Conservation (phyloP, 305 asterid species). For the Euphrasia arctica region DNA sequence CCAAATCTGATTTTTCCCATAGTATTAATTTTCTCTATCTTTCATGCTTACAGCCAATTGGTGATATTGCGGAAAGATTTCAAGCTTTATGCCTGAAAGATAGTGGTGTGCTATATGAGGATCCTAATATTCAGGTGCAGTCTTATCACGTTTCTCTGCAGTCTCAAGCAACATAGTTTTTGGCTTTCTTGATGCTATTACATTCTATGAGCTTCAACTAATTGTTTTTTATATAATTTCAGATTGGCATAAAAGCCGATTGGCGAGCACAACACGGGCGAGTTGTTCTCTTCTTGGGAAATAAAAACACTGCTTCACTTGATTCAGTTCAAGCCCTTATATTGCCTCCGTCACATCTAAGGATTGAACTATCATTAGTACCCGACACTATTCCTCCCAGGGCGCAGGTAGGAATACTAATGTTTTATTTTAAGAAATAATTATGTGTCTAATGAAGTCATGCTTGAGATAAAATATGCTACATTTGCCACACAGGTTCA, state of each 20-base stretch:
- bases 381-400: slow-evolving; percentile 97
- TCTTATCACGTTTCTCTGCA: slow-evolving; percentile 23
- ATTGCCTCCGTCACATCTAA: slow-evolving; percentile 80
- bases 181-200: too few species aligned
- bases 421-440: background rate
- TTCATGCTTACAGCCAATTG: slow-evolving; percentile 67
- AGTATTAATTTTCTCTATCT: slow-evolving; percentile 13
- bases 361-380: slow-evolving; percentile 73
- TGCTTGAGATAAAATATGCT: slow-evolving; percentile 18
- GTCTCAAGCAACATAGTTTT: slow-evolving; percentile 15
- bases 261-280: slow-evolving; percentile 91
- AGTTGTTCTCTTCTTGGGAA: slow-evolving; percentile 87
- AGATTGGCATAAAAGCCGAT: slow-evolving; percentile 96
- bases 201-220: slow-evolving; percentile 20
- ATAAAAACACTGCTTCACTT: slow-evolving; percentile 77
- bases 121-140: slow-evolving; percentile 82
- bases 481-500: slow-evolving; percentile 57
- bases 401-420: slow-evolving; percentile 66
- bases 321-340: slow-evolving; percentile 71
- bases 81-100: slow-evolving; percentile 81
- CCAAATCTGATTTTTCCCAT: too few species aligned
- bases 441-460: background rate
- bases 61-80: slow-evolving; percentile 82
- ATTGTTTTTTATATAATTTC: slow-evolving; percentile 26
- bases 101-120: slow-evolving; percentile 92